Base-by-base conservation (phyloP, 169 alveolate species). In the Cardiosporidium cionae region DNA sequence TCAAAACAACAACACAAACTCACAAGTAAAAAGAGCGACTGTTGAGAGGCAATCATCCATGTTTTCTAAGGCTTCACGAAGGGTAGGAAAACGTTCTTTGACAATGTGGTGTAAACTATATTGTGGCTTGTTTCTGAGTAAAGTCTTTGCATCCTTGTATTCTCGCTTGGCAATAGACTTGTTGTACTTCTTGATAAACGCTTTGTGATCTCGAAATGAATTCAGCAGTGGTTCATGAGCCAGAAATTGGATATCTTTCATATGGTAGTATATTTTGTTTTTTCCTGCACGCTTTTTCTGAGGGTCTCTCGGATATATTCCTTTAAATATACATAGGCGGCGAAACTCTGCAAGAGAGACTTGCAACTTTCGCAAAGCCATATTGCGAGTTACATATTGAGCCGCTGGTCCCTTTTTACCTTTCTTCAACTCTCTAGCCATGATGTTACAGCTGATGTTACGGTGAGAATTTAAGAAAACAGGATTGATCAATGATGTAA, bases 281-380 rank as follows among this genome's bases (percentile, higher is more conserved):
- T 83, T 68, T 53, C 95, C 91, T 53, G 73, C 70, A 65, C 79
- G 87, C 88, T 92, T 93, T 94, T 94, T 90, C 95, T 91, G 86
- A 82, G 98, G 99, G 68, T 98, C 99, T 67, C 99, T 86, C 9
- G 99, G 99, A 74, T 94, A 98, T 37, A 98, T 93, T 16, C 99
- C 99, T 84, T 98, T 98, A 73, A 98, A 85, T 64, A 98, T 98
- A 83, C 99, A 98, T 6, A 96, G 88, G 66, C 98, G 82, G 74
- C 98, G 96, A 82, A 97, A 97, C 72, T 94, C 98, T 58, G 89
- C 90, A 7, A 94, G 85, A 22, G 92, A 87, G 29, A 96, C 74
- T 83, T 92, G 93, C 37, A 96, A 88, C 81, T 92, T 92, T 65
- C 88, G 89, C 76, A 93, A 74, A 32, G 97, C 96, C 80, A 87